Percentiles rank a stretch among this genome's conserved stretches.
Conservation (phyloP, 2,329 filamentous ascomycete species). For the Apiospora aurea region DNA sequence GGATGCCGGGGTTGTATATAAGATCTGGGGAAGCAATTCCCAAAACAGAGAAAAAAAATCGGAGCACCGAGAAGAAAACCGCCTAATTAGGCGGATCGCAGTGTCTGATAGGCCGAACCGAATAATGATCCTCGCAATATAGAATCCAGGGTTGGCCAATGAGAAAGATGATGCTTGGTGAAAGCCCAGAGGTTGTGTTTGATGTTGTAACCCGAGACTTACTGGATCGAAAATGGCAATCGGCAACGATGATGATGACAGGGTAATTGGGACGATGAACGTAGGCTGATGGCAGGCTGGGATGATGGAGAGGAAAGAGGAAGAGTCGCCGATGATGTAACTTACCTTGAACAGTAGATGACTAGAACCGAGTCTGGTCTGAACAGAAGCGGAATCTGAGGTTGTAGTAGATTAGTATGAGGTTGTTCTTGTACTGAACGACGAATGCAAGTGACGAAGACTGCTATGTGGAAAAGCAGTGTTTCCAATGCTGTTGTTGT, state of each 20-base stretch:
- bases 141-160: neutral
- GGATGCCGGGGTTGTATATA: neutral
- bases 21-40: neutral
- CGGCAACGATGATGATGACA: neutral
- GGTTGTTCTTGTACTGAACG: neutral
- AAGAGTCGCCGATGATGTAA: neutral
- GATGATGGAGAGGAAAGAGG: conserved; percentile 13
- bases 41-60: neutral
- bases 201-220: neutral
- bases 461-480: neutral
- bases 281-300: conserved; percentile 10
- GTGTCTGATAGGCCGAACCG: conserved; percentile 3
- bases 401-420: conserved; percentile 23
- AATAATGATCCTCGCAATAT: neutral
- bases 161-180: neutral
- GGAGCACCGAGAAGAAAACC: neutral
- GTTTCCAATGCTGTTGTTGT: conserved; percentile 1
- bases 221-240: neutral
- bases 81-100: neutral
- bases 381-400: conserved; percentile 36
- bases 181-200: neutral
- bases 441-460: neutral
- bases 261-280: neutral
- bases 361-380: conserved; percentile 32
- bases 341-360: conserved; percentile 39